A percentile compares a stretch with the other conserved stretches of the same genome.
phyloP scores from a whole-genome alignment of 805 yeast genomes.

The Candida ponderosae region DNA sequence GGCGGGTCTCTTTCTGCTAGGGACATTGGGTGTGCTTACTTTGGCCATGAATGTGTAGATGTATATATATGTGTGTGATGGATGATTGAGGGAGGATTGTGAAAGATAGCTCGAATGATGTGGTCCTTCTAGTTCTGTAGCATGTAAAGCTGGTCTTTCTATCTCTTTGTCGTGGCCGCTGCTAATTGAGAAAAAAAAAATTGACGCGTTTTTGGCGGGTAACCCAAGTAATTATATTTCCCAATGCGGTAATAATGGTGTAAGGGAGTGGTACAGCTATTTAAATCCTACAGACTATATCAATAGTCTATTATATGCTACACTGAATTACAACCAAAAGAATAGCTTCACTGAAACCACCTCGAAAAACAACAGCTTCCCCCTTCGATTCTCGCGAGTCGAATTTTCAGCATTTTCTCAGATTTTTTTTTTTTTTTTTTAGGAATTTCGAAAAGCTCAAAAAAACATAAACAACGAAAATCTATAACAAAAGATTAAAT shows the following conservation, averaged over 20 bases:
- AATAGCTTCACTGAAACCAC: too few relatives aligned
- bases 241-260: neutral
- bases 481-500: neutral
- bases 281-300: too few relatives aligned
- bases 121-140: too few relatives aligned
- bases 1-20: constrained; percentile 10
- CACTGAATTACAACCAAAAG: too few relatives aligned
- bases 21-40: constrained; percentile 3
- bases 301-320: too few relatives aligned
- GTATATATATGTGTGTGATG: neutral
- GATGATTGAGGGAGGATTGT: neutral
- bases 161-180: too few relatives aligned
- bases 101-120: neutral
- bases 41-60: constrained; percentile 7
- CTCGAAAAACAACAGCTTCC: constrained; percentile 1
- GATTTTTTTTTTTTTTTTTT: neutral
- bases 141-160: too few relatives aligned
- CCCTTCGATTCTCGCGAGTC: neutral
- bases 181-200: too few relatives aligned
- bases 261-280: too few relatives aligned
- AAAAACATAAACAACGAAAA: neutral
- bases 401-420: neutral
- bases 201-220: neutral
- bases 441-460: neutral
- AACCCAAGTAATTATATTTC: neutral